phyloP scores from a whole-genome alignment of 164 flowering plant genomes.

The Umbellularia californica region DNA sequence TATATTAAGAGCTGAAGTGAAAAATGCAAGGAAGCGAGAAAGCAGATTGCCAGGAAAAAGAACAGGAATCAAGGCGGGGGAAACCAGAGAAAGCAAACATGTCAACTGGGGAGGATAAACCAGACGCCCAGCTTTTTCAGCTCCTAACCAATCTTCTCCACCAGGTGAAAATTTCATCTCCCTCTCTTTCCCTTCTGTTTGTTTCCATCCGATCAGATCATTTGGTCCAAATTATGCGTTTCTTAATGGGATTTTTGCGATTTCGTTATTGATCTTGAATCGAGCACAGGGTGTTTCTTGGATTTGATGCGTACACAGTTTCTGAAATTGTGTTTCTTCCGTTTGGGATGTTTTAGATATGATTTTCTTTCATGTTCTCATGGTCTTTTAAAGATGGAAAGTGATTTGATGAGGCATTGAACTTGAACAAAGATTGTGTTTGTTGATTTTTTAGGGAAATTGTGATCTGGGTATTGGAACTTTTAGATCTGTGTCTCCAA shows the following conservation, averaged over 20 bases:
- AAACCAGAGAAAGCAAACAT: neutral
- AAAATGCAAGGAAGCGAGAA: too few relatives aligned
- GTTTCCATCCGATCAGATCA: neutral
- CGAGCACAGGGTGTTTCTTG: neutral
- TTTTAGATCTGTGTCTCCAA: too few relatives aligned
- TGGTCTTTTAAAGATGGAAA: too few relatives aligned
- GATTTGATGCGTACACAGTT: neutral
- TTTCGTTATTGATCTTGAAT: neutral
- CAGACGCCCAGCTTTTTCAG: slow-evolving; percentile 64
- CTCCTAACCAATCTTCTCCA: slow-evolving; percentile 65
- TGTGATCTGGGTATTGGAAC: too few relatives aligned
- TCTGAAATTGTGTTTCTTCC: neutral
- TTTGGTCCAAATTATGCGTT: neutral
- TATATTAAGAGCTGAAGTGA: too few relatives aligned
- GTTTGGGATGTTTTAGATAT: neutral
- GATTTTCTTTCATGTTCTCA: neutral
- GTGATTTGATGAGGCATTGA: too few relatives aligned
- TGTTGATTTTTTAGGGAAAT: too few relatives aligned
- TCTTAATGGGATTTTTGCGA: neutral
- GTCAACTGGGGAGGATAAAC: slow-evolving; percentile 33
- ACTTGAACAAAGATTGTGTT: too few relatives aligned
- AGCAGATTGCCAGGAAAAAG: too few relatives aligned
- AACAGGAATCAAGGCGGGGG: too few relatives aligned
- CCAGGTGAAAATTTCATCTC: slow-evolving; percentile 29
- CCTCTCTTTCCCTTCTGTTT: neutral